Base-by-base conservation (phyloP, 1,284 basidiomycete species). In the Chalciporus sp. region DNA sequence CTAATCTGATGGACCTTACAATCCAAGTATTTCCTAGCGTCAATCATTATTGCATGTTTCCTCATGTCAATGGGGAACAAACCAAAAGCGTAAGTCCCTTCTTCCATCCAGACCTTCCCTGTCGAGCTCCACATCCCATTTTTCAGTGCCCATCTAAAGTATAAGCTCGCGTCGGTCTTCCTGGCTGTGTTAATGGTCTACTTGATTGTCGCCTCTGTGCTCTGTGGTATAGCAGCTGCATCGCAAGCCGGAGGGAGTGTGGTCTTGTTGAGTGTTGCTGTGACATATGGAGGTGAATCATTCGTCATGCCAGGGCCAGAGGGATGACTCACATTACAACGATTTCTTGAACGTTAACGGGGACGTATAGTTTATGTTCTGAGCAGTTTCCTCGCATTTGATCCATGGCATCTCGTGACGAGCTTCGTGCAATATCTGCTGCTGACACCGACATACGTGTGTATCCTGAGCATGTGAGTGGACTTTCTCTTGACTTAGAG, bases 41-140 rank as follows among this genome's bases (percentile, higher is more conserved):
- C 90, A 2, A 83, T 94, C 35, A 81, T 98, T 16, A 81, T 95
- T 16, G 88, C 91, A 0, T 92, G 88, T 63, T 98, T 99, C 78
- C 79, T 98, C 17, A 92, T 99, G 70, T 92, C 94, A 0, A 95
- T 99, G 91, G 96, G 97, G 5, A 99, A 98, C 71, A 88, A 94
- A 58, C 96, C 96, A 1, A 85, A 88, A 72, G 89, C 92, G 83
- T 92, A 67, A 60, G 85, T 70, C 26, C 39, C 5, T 17, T 2
- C 42, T 48, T 47, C 23, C 17, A 27, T 20, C 9, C 37, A 6
- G 28, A n/a, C 40, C n/a, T 4, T 39, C 28, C 4, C 12, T 14
- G 12, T 51, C 54, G 41, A 49, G 9, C 41, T 17, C 27, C 17
- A 7, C 14, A n/a, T n/a, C n/a, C 14, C 33, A 14, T 37, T 16